Evolutionary conservation across 2,329 filamentous ascomycete genomes (phyloP).

Genomic region (Pseudogymnoascus sp.): DNA sequence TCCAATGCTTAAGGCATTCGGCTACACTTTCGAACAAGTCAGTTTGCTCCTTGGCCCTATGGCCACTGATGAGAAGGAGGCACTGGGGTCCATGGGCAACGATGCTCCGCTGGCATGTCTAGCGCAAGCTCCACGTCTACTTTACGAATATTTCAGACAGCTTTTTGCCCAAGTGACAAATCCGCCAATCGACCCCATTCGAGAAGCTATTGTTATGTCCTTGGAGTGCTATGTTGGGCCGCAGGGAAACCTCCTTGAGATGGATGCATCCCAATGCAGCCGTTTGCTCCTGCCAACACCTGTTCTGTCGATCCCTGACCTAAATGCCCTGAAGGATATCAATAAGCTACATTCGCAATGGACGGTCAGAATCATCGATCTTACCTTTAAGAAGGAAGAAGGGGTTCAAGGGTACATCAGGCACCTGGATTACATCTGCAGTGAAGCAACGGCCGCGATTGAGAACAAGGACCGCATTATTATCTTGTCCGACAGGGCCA

Average conservation of each 20-base stretch:
- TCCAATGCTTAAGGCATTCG: constrained; percentile 73
- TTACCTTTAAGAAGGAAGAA: constrained; percentile 83
- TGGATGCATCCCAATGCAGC: constrained; percentile 82
- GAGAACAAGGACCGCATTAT: constrained; percentile 77
- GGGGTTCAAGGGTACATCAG: constrained; percentile 78
- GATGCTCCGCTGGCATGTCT: constrained; percentile 88
- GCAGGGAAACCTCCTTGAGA: constrained; percentile 89
- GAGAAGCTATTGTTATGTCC: constrained; percentile 97
- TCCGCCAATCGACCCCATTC: constrained; percentile 91
- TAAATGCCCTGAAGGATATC: constrained; percentile 79
- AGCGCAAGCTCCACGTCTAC: constrained; percentile 76
- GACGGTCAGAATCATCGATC: constrained; percentile 83
- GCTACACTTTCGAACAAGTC: constrained; percentile 93
- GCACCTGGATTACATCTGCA: constrained; percentile 81
- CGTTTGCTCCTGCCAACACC: constrained; percentile 81
- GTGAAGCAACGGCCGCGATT: constrained; percentile 75
- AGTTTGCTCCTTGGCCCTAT: constrained; percentile 86
- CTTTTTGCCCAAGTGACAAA: constrained; percentile 98
- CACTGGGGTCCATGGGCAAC: constrained; percentile 95
- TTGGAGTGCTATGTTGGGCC: constrained; percentile 93
- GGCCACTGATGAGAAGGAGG: constrained; percentile 96
- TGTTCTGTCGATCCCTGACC: constrained; percentile 80
- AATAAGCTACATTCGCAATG: constrained; percentile 63
- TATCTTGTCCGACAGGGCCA: constrained; percentile 80
- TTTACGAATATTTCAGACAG: constrained; percentile 96